phyloP scores from a whole-genome alignment of 2,329 filamentous ascomycete genomes.

The Arthrobotrys entomopaga region DNA sequence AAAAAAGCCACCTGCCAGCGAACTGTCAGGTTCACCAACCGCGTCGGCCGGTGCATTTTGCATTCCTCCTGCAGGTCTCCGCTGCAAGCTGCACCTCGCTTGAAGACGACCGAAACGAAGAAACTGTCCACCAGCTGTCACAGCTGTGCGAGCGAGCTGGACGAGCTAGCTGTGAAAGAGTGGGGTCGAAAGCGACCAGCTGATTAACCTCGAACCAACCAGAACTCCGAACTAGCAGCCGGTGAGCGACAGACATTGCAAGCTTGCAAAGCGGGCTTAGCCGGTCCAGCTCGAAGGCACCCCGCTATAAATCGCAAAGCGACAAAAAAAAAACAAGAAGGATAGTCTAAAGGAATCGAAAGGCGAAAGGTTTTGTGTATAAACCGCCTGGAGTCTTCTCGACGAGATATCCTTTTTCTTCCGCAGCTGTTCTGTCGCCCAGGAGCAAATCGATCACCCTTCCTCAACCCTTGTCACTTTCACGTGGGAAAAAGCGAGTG shows the following conservation, averaged over 20 bases:
- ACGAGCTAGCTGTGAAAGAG: conserved; percentile 22
- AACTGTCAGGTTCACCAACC: not conserved
- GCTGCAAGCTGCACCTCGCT: conserved; percentile 42
- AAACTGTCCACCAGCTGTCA: not conserved
- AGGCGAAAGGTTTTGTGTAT: not conserved
- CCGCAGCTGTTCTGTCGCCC: not conserved
- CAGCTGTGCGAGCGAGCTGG: no score
- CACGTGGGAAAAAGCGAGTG: conserved; percentile 8
- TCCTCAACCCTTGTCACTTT: conserved; percentile 4
- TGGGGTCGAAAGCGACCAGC: conserved; percentile 27
- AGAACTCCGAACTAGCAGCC: not conserved
- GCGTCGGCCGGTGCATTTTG: not conserved
- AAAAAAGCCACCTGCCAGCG: not conserved
- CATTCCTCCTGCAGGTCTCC: conserved; percentile 13
- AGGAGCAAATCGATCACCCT: conserved; percentile 3
- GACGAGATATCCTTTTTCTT: conserved; percentile 3
- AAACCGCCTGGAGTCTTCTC: not conserved
- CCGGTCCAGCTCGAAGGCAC: not conserved
- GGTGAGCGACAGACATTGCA: conserved; percentile 1
- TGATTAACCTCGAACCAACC: conserved; percentile 36
- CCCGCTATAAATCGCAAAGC: not conserved
- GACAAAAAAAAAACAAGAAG: not conserved
- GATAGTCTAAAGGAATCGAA: not conserved
- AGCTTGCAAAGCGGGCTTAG: no score
- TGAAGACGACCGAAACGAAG: not conserved